Conservation (phyloP, 352 stramenopile genomes). For the Phytophthora cactorum region DNA sequence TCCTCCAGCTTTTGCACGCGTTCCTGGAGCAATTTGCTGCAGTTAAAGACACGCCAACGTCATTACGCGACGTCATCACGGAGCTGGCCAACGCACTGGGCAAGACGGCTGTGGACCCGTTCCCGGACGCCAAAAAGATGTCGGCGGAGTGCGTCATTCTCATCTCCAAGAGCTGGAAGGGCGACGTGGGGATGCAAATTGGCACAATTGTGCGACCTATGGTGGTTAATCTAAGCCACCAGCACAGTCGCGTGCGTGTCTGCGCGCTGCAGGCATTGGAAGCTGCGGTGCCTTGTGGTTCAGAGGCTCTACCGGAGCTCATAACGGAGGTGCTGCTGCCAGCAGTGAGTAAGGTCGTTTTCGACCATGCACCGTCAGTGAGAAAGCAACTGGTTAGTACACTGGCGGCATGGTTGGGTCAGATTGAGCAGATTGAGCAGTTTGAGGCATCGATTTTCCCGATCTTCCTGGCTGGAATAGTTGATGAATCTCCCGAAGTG, state of each 20-base stretch:
- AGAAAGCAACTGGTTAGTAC: slow-evolving; percentile 74
- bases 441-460: slow-evolving; percentile 76
- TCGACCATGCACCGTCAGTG: slow-evolving; percentile 71
- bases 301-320: slow-evolving; percentile 68
- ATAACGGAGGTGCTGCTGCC: slow-evolving; percentile 82
- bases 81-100: slow-evolving; percentile 74
- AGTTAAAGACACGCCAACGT: slow-evolving; percentile 18
- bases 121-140: slow-evolving; percentile 85
- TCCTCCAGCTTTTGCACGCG: slow-evolving; percentile 62
- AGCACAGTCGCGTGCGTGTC: slow-evolving; percentile 84
- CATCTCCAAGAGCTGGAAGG: slow-evolving; percentile 57
- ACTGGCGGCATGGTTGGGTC: slow-evolving; percentile 64
- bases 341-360: slow-evolving; percentile 67
- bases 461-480: slow-evolving; percentile 63
- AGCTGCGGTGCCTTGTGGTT: slow-evolving; percentile 69
- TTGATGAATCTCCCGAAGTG: slow-evolving; percentile 80
- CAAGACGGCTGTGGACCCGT: slow-evolving; percentile 76
- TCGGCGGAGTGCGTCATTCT: slow-evolving; percentile 67
- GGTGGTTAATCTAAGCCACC: slow-evolving; percentile 74
- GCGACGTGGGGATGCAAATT: slow-evolving; percentile 70
- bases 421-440: slow-evolving; percentile 60
- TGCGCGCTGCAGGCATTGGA: slow-evolving; percentile 78
- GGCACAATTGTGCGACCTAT: slow-evolving; percentile 71
- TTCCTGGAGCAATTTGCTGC: slow-evolving; percentile 63
- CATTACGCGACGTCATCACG: slow-evolving; percentile 63